Base-by-base conservation (phyloP, 2,329 filamentous ascomycete genomes). In the Epichloe coenophiala region DNA sequence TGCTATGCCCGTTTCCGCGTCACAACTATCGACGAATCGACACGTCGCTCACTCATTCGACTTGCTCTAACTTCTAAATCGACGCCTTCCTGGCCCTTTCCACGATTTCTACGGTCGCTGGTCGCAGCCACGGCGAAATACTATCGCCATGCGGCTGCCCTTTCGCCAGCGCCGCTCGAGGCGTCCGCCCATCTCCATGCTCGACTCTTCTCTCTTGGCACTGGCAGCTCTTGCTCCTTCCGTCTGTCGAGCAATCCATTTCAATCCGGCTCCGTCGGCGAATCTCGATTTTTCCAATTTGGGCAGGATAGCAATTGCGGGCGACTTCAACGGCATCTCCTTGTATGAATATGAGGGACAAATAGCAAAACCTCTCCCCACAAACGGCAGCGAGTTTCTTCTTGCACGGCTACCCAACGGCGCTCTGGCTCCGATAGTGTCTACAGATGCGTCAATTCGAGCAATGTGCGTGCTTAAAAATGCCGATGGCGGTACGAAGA, bases 271-370 rank as follows among this genome's bases (percentile, higher is more conserved):
- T 39, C 80, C 87, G 3, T 71, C 80, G 13, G 73, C 86, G 51
- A 82, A 90, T 60, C 78, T 98, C 63, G 86, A 95, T 63, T 76
- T 95, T 53, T 78, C 77, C 31, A 72, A 81, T 51, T 73, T 98
- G 37, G 93, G 93, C 52, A 81, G 86, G 59, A 83, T 96, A 57
- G 89, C 86, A 50, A 76, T 98, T 53, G 85, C 82, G 1, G 93
- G 93, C 59, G 84, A 96, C 68, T 98, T 95, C 65, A 81, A 87
- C 61, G 88, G 89, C 50, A 86, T 97, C 60, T 96, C 93, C 12
- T 72, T 96, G 39, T 97, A 93, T 71, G 74, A 90, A 63, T 97
- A 83, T 61, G 75, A 84, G 60, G 87, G 85, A 55, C 91, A 98
- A 65, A 83, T 74, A 52, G 80, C 91, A 65, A 72, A 75, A 54